Percentiles rank a stretch among this genome's conserved stretches.
Conservation (phyloP, 345 rosid genomes). For the Heritiera fomes region DNA sequence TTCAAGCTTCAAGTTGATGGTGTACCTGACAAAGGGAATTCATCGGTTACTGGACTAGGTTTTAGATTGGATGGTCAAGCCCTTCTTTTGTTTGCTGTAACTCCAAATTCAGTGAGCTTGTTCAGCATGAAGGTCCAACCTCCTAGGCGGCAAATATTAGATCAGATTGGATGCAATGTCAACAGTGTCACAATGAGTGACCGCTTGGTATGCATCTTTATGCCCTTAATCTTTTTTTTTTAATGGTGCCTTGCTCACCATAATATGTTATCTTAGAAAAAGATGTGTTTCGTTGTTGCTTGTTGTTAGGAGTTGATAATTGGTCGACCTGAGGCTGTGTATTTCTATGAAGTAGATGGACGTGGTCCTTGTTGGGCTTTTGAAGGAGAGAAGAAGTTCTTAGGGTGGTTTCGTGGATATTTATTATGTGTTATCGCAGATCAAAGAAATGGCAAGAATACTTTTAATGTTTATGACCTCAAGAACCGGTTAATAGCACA, state of each 20-base stretch:
- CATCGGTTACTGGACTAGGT: constrained; percentile 73
- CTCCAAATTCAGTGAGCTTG: constrained; percentile 71
- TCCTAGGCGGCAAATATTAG: constrained; percentile 68
- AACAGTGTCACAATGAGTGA: constrained; percentile 91
- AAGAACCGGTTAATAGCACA: constrained; percentile 90
- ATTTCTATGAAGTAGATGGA: constrained; percentile 94
- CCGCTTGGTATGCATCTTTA: constrained; percentile 57
- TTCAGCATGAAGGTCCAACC: constrained; percentile 81
- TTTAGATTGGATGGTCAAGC: constrained; percentile 88
- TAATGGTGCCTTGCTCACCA: background rate
- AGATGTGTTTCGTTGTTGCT: constrained; percentile 25
- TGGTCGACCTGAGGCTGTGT: constrained; percentile 96
- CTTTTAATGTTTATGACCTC: constrained; percentile 86
- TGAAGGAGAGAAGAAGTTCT: constrained; percentile 90
- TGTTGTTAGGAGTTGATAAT: constrained; percentile 75
- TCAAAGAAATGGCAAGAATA: constrained; percentile 70
- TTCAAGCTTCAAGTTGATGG: constrained; percentile 78
- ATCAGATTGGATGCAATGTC: constrained; percentile 75
- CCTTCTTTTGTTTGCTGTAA: constrained; percentile 81
- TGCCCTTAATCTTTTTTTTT: constrained; percentile 9
- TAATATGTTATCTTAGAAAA: constrained; percentile 10
- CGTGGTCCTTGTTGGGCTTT: constrained; percentile 99
- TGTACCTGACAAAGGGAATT: constrained; percentile 38
- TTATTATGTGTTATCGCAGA: constrained; percentile 86
- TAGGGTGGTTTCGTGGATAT: constrained; percentile 99